These are phyloP conservation scores for Erigeron canadensis DNA, from an alignment of 129 eudicot genomes.

Conservation along the genomic window DNA sequence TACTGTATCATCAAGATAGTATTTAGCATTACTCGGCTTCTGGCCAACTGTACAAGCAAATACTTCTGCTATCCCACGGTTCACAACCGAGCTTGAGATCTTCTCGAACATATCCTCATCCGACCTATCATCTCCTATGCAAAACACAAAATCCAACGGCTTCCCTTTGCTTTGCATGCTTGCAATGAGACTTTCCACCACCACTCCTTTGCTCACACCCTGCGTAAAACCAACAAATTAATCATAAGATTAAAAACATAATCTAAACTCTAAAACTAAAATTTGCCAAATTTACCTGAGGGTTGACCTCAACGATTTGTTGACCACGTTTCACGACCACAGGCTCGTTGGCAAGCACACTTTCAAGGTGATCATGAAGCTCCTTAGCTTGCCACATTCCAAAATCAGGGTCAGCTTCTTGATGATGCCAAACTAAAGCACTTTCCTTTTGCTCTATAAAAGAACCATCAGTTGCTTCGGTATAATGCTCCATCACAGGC, in stretches of 20 bases:
- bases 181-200: constrained; percentile 62
- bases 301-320: constrained; percentile 92
- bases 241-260: background rate
- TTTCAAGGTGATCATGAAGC: constrained; percentile 92
- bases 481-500: constrained; percentile 87
- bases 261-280: too few relatives aligned
- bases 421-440: constrained; percentile 96
- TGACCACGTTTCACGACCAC: constrained; percentile 89
- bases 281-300: constrained; percentile 58
- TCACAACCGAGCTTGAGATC: constrained; percentile 48
- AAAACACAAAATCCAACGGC: constrained; percentile 73
- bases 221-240: constrained; percentile 18
- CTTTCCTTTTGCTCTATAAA: constrained; percentile 83
- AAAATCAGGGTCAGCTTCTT: constrained; percentile 86
- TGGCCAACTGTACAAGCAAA: constrained; percentile 96
- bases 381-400: constrained; percentile 88
- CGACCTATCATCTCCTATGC: constrained; percentile 92
- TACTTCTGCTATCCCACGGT: constrained; percentile 47
- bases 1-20: constrained; percentile 73
- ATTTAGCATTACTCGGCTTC: constrained; percentile 97
- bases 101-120: constrained; percentile 97
- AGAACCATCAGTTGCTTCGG: constrained; percentile 89
- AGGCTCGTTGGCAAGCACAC: constrained; percentile 92
- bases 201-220: constrained; percentile 97
- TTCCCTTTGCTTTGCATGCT: constrained; percentile 57